Evolutionary conservation across 2,329 filamentous ascomycete species (phyloP).

Genomic region (Botrytis squamosa): DNA sequence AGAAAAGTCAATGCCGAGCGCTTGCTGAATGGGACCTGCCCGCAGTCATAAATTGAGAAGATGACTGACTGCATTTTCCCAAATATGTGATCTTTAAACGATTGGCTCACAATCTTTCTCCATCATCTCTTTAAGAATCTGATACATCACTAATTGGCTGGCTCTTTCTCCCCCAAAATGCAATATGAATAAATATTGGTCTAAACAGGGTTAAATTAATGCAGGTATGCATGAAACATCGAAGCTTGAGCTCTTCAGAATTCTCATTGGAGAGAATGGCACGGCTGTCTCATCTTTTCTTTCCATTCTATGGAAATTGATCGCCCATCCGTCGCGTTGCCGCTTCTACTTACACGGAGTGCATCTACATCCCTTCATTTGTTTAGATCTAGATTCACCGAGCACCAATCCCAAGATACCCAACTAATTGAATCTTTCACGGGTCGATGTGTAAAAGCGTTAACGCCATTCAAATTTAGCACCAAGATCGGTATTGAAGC

Average conservation of each 20-base stretch:
- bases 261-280: background rate
- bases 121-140: background rate
- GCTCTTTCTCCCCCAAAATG: conserved; percentile 1
- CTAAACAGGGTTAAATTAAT: conserved; percentile 13
- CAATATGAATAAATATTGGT: background rate
- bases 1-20: conserved; percentile 6
- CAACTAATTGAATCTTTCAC: background rate
- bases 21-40: background rate
- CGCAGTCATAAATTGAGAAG: background rate
- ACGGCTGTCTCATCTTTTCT: conserved; percentile 15
- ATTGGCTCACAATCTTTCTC: conserved; percentile 2
- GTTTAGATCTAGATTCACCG: conserved; percentile 1
- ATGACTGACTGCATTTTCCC: background rate
- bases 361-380: background rate
- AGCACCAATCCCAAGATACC: background rate
- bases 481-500: background rate
- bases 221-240: conserved; percentile 19
- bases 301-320: conserved; percentile 9
- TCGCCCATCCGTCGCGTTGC: background rate
- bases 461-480: background rate
- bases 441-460: background rate
- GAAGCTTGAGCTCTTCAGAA: conserved; percentile 15
- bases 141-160: conserved; percentile 9
- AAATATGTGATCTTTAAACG: background rate
- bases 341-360: background rate